phyloP scores from a whole-genome alignment of 805 yeast species.

The Sungouiella blattae region DNA sequence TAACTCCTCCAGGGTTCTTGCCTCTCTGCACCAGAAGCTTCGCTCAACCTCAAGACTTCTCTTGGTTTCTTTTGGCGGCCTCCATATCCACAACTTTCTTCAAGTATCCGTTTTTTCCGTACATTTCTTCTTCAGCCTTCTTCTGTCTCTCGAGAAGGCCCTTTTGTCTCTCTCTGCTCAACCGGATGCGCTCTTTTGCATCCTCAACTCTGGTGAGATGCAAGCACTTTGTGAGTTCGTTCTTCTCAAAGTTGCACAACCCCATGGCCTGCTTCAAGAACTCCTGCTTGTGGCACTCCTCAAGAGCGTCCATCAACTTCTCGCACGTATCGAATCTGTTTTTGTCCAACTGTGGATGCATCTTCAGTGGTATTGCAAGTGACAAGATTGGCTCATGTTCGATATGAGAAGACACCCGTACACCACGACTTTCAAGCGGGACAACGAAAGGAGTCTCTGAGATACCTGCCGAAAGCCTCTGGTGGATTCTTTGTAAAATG shows the following conservation, averaged over 20 bases:
- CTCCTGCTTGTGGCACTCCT: slow-evolving; percentile 77
- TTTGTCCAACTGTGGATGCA: slow-evolving; percentile 47
- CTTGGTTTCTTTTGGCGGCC: no score
- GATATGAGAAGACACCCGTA: no score
- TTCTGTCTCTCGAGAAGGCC: slow-evolving; percentile 55
- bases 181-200: slow-evolving; percentile 52
- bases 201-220: slow-evolving; percentile 69
- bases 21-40: no score
- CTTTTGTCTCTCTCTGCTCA: slow-evolving; percentile 55
- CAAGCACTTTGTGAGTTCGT: slow-evolving; percentile 73
- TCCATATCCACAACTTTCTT: slow-evolving; percentile 55
- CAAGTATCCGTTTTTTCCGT: slow-evolving; percentile 70
- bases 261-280: slow-evolving; percentile 73
- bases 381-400: no score
- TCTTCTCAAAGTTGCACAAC: slow-evolving; percentile 78
- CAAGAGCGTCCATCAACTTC: slow-evolving; percentile 80
- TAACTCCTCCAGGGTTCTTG: no score
- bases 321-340: slow-evolving; percentile 56
- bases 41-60: no score
- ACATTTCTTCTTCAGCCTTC: slow-evolving; percentile 68
- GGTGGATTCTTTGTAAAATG: no score
- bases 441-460: no score
- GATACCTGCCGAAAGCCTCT: no score
- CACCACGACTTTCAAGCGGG: no score
- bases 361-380: no score